Evolutionary conservation across 805 yeast genomes (phyloP).

Genomic region (Candida ficus): DNA sequence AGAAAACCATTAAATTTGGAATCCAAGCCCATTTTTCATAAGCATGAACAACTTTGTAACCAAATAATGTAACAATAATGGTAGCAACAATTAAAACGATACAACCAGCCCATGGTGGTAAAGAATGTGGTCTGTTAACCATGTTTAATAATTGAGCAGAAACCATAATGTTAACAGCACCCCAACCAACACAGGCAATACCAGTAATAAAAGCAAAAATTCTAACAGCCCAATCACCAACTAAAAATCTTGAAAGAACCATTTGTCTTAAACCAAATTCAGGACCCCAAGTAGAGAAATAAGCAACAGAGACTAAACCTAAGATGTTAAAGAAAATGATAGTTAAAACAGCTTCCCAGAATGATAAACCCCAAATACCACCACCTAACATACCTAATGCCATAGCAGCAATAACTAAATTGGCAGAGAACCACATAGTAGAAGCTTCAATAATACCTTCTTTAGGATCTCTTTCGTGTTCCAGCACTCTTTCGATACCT

Average conservation of each 20-base stretch:
- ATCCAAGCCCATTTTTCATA: slow-evolving; percentile 89
- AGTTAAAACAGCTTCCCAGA: slow-evolving; percentile 63
- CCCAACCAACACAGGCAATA: slow-evolving; percentile 92
- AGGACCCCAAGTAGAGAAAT: slow-evolving; percentile 78
- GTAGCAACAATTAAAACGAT: slow-evolving; percentile 64
- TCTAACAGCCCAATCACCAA: slow-evolving; percentile 73
- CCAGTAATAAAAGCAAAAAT: slow-evolving; percentile 72
- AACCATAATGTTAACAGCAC: slow-evolving; percentile 86
- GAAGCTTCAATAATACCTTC: slow-evolving; percentile 62
- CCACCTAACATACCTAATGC: slow-evolving; percentile 72
- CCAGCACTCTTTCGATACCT: slow-evolving; percentile 80
- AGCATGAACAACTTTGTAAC: slow-evolving; percentile 73
- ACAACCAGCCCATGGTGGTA: slow-evolving; percentile 93
- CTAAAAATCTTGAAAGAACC: slow-evolving; percentile 70
- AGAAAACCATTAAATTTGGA: slow-evolving; percentile 67
- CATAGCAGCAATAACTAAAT: slow-evolving; percentile 79
- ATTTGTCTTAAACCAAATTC: slow-evolving; percentile 84
- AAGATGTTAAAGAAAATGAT: slow-evolving; percentile 70
- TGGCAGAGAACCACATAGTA: slow-evolving; percentile 89
- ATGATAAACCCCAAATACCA: slow-evolving; percentile 58
- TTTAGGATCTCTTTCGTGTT: slow-evolving; percentile 67
- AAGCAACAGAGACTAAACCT: slow-evolving; percentile 79
- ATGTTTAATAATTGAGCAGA: slow-evolving; percentile 79
- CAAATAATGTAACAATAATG: slow-evolving; percentile 71
- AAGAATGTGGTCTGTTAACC: slow-evolving; percentile 51